Evolutionary conservation across 2,329 filamentous ascomycete genomes (phyloP).

Genomic region (Penicillium sp.): DNA sequence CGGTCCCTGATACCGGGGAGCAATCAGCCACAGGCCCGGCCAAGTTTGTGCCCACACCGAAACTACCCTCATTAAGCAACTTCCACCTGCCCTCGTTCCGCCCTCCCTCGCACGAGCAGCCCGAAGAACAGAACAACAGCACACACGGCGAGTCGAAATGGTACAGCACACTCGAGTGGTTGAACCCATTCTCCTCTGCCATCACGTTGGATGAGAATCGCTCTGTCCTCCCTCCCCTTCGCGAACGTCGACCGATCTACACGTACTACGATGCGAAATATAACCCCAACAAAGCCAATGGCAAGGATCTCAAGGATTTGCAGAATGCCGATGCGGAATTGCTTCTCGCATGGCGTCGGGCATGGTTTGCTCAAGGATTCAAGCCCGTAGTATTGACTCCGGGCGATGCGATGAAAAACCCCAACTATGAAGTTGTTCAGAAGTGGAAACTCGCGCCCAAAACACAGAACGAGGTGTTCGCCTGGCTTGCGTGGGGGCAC

Average conservation of each 20-base stretch:
- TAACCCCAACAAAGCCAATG: slow-evolving; percentile 29
- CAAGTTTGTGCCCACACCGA: slow-evolving; percentile 30
- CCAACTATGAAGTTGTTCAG: slow-evolving; percentile 64
- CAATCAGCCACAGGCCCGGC: slow-evolving; percentile 21
- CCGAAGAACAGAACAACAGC: slow-evolving; percentile 65
- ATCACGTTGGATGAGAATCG: slow-evolving; percentile 72
- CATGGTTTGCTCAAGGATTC: slow-evolving; percentile 94
- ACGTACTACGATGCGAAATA: slow-evolving; percentile 73
- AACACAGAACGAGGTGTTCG: slow-evolving; percentile 62
- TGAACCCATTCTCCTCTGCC: slow-evolving; percentile 76
- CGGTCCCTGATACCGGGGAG: slow-evolving; percentile 22
- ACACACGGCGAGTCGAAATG: slow-evolving; percentile 70
- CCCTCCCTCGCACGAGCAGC: slow-evolving; percentile 60
- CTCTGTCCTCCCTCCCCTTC: slow-evolving; percentile 69
- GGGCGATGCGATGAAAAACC: slow-evolving; percentile 74
- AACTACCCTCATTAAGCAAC: slow-evolving; percentile 46
- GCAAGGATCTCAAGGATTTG: slow-evolving; percentile 52
- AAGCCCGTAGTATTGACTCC: slow-evolving; percentile 70
- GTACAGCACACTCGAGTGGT: slow-evolving; percentile 85
- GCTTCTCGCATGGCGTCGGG: slow-evolving; percentile 76
- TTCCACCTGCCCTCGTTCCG: slow-evolving; percentile 56
- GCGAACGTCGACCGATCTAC: slow-evolving; percentile 65
- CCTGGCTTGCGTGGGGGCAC: slow-evolving; percentile 86
- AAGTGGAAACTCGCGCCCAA: slow-evolving; percentile 47
- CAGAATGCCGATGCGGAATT: slow-evolving; percentile 68